These are phyloP conservation scores for Corylus americana DNA, from an alignment of 306 rosid genomes.

Conservation along the genomic window DNA sequence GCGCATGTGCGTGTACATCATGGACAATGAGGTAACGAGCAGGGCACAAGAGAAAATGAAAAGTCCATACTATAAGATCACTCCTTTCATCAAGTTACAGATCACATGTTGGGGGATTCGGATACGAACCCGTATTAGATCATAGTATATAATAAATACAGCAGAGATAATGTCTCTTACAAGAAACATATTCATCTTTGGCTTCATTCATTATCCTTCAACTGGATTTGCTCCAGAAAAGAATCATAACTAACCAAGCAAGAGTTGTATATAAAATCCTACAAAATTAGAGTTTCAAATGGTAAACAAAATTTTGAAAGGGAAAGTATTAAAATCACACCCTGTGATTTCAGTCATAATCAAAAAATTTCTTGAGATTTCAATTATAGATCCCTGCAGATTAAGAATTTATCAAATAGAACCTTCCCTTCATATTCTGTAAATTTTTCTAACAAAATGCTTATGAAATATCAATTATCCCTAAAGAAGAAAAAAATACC, in stretches of 20 bases:
- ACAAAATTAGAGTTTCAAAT: background rate
- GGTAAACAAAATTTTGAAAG: background rate
- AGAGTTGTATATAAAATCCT: background rate
- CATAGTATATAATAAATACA: background rate
- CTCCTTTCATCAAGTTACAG: background rate
- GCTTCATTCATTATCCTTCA: background rate
- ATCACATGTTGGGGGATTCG: background rate
- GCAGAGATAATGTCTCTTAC: background rate
- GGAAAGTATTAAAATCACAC: background rate
- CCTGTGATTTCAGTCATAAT: no score
- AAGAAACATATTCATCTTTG: background rate
- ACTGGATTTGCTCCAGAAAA: background rate
- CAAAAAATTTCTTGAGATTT: no score
- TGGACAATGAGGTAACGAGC: background rate
- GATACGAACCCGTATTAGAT: background rate
- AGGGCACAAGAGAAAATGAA: background rate
- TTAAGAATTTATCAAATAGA: no score
- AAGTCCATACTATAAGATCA: background rate
- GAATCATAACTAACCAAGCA: background rate
- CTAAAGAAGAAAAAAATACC: no score
- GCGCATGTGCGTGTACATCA: background rate
- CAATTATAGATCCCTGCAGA: no score
- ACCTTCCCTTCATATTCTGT: no score
- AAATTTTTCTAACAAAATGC: no score
- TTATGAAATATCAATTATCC: no score